phyloP scores from a whole-genome alignment of 768 basidiomycete genomes.

The Termitomyces sp. region DNA sequence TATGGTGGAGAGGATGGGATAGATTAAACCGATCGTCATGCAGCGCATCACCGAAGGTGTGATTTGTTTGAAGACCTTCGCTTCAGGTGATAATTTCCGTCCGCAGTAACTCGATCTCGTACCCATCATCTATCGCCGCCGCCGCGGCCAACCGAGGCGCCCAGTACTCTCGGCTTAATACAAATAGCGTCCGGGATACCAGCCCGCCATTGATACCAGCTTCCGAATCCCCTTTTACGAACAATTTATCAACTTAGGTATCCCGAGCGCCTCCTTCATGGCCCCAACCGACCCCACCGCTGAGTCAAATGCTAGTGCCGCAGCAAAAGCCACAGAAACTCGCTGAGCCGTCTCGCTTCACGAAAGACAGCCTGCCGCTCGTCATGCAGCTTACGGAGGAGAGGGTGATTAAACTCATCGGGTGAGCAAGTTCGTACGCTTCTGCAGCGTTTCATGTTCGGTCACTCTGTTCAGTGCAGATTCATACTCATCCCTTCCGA shows the following conservation, averaged over 20 bases:
- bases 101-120: constrained; percentile 17
- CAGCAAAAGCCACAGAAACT: background rate
- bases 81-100: background rate
- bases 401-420: constrained; percentile 78
- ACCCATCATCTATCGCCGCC: constrained; percentile 62
- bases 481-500: constrained; percentile 90
- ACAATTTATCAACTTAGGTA: constrained; percentile 9
- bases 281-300: too few relatives aligned
- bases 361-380: constrained; percentile 49
- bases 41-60: constrained; percentile 50
- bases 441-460: background rate
- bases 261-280: constrained; percentile 21
- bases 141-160: constrained; percentile 56
- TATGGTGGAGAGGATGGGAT: constrained; percentile 61
- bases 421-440: constrained; percentile 79
- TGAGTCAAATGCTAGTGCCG: too few relatives aligned
- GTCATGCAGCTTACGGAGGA: constrained; percentile 84
- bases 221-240: constrained; percentile 11
- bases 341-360: background rate
- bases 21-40: constrained; percentile 61
- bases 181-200: constrained; percentile 74
- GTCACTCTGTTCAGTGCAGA: constrained; percentile 38
- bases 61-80: constrained; percentile 1
- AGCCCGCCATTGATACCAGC: constrained; percentile 31
- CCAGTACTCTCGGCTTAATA: constrained; percentile 67